Percentiles rank a stretch among this genome's conserved stretches.
These are phyloP conservation scores for Colletotrichum tropicicola DNA, from an alignment of 2,329 filamentous ascomycete species.

Conservation along the genomic window DNA sequence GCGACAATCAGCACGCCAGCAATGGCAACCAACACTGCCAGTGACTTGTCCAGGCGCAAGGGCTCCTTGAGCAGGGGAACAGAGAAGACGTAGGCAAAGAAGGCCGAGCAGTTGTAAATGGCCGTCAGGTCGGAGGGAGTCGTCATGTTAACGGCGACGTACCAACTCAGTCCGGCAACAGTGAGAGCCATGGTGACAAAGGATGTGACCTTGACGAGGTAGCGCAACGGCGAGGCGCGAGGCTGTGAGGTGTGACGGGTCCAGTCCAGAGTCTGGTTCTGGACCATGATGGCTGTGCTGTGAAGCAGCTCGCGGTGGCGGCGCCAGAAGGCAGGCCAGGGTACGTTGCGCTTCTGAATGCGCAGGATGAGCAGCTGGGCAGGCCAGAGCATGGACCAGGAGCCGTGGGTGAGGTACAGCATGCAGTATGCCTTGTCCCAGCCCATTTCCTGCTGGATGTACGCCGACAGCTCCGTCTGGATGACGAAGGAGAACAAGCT, in stretches of 20 bases:
- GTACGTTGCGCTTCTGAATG: conserved; percentile 78
- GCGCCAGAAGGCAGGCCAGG: conserved; percentile 89
- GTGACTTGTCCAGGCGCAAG: conserved; percentile 82
- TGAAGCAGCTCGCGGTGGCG: conserved; percentile 60
- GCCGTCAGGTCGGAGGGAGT: conserved; percentile 94
- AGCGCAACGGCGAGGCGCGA: conserved; percentile 60
- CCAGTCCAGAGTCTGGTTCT: conserved; percentile 78
- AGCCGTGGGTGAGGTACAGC: conserved; percentile 97
- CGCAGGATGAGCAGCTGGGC: conserved; percentile 82
- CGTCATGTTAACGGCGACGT: conserved; percentile 92
- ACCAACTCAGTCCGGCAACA: conserved; percentile 92
- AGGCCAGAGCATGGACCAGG: conserved; percentile 92
- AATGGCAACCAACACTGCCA: conserved; percentile 89
- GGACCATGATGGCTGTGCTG: conserved; percentile 80
- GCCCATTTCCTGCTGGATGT: conserved; percentile 89
- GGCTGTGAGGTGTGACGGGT: conserved; percentile 49
- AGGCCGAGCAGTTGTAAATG: conserved; percentile 99
- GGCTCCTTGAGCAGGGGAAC: conserved; percentile 90
- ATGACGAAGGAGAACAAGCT: conserved; percentile 89
- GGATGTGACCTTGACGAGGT: conserved; percentile 82
- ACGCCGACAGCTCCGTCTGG: conserved; percentile 94
- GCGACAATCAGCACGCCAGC: conserved; percentile 92
- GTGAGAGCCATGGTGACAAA: conserved; percentile 88
- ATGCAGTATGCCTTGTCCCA: conserved; percentile 99
- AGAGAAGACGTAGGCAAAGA: conserved; percentile 97